Conservation (phyloP, 129 eudicot genomes). For the Mikania micrantha region DNA sequence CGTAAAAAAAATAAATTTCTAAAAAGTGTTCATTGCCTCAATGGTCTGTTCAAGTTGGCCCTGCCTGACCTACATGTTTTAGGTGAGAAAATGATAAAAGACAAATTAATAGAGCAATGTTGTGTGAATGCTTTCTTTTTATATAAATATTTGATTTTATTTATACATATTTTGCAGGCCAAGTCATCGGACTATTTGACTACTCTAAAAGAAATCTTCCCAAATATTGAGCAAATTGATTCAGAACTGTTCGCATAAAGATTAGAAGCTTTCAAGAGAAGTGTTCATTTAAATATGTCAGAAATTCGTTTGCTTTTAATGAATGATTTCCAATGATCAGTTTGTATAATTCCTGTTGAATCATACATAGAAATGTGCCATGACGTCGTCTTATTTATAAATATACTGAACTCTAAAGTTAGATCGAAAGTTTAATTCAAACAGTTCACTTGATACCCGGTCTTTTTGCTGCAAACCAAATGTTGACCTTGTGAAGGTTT, state of each 20-base stretch:
- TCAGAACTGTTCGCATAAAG: slow-evolving; percentile 58
- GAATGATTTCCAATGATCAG: background rate
- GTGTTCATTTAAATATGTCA: background rate
- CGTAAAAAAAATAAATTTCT: no score
- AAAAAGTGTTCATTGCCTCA: background rate
- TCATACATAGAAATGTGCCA: background rate
- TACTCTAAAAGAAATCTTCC: slow-evolving; percentile 62
- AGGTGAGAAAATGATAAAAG: background rate
- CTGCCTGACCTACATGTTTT: background rate
- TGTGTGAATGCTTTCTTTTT: background rate
- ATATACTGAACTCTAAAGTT: background rate
- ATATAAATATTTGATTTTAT: background rate
- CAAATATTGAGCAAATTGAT: slow-evolving; percentile 79
- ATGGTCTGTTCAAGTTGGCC: background rate
- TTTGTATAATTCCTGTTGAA: slow-evolving; percentile 17
- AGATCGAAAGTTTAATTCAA: background rate
- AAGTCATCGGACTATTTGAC: slow-evolving; percentile 43
- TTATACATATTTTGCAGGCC: slow-evolving; percentile 41
- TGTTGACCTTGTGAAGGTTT: no score
- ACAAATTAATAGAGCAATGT: background rate
- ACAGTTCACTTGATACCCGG: background rate
- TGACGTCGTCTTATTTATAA: no score
- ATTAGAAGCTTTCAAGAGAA: background rate
- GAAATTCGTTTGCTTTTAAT: background rate
- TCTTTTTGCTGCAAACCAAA: background rate